Base-by-base conservation (phyloP, 345 rosid genomes). In the Geranium rotundifolium region DNA sequence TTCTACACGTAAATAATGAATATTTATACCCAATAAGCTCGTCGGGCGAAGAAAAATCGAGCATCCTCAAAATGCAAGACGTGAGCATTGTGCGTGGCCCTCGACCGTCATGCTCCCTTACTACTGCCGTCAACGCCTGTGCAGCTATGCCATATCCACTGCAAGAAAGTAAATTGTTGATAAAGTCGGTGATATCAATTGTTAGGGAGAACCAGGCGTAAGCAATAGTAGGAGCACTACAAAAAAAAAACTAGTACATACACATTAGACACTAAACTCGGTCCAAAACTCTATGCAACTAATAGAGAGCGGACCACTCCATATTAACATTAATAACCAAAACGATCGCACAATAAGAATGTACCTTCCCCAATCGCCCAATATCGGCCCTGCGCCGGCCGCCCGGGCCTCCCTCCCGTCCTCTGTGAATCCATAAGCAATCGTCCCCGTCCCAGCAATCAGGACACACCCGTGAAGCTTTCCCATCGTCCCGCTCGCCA, bases 361-460 rank as follows among this genome's bases (percentile, higher is more conserved):
- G 2, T 70, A 91, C 97, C 95, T 92, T 67, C 98, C 98, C 95
- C 96, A 89, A 63, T 92, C 98, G 41, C 98, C 97, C 63, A 92
- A 72, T 75, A 83, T 73, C 59, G 98, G 98, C 55, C 98, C 97
- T 54, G 83, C 98, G 56, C 98, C 98, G 66, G 88, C 85, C 16
- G 95, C 98, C 23, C 97, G 77, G 62, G 97, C 98, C 64, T 85
- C 90, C 77, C 84, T 81, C 58, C 98, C 95, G 76, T 80, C 97
- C 79, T 84, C 90, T 46, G 88, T 80, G 65, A 87, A 80, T 57
- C 97, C 98, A 80, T 87, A 89, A 39, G 91, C 84, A 65, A 92
- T 92, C 59, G 92, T 80, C 58, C 97, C 98, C 0, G 93, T 92
- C 72, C 98, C 98, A 29, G 98, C 95, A 69, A 92, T 92, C 29